Base-by-base conservation (phyloP, 495 filamentous ascomycete genomes). In the Penicillium macrosclerotiorum region DNA sequence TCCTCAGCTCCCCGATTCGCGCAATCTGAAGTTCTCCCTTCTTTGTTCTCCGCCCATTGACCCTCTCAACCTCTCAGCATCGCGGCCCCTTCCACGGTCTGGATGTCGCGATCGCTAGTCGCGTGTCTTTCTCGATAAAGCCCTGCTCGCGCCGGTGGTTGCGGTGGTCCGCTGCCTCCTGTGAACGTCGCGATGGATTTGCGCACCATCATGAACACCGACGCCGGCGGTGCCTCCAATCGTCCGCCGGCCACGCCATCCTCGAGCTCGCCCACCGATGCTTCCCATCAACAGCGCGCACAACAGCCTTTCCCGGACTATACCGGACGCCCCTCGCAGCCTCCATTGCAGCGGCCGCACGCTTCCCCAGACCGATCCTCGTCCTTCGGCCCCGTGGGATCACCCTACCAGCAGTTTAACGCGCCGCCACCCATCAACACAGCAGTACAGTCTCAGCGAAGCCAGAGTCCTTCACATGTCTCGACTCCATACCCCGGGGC, bases 201-300 rank as follows among this genome's bases (percentile, higher is more conserved):
- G 67, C 70, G 72, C 63, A 73, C 69, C 26, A 75, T 79, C 55
- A 75, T 79, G 60, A 76, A 77, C 44, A 68, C 42, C 46, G 73
- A 79, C 51, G 68, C 68, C 42, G 60, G 64, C 37, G 62, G 60
- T 52, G 59, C 62, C 57, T 55, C 63, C 44, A 57, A 57, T 42
- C 48, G 46, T 22, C 57, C 60, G 29, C 54, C 65, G 22, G 27
- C 56, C 39, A 57, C 17, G 33, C 46, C 61, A 51, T 55, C 63
- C 2, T 63, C 57, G 5, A 54, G 52, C 23, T 48, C 48, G 24
- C 39, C 49, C 14, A 48, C 61, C 32, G 57, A 62, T 45, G 37
- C 49, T 25, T 45, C 55, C 47, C 62, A 61, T 55, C 55, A 52
- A 51, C 38, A 63, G 55, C 63, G 55, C 59, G 49, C 60, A 26